Evolutionary conservation across 805 yeast genomes (phyloP), one percentile per base, ranked within the genome.

Genomic region (Kuraishia ogatae): DNA sequence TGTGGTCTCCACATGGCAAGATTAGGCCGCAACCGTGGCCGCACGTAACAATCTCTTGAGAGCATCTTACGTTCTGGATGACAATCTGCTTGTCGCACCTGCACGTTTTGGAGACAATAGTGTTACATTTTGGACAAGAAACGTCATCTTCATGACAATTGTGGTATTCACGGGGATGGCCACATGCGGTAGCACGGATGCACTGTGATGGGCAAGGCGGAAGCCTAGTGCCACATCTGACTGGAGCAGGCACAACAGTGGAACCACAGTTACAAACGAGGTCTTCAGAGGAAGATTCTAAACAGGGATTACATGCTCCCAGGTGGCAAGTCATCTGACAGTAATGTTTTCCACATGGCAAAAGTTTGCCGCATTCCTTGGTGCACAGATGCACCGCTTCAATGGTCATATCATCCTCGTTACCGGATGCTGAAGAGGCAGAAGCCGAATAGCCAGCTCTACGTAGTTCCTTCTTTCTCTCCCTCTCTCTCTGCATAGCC

Each of bases 261-360:
- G 78, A 75, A 2, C 96, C 96, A 72, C 97, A 89, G 52, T 85
- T 78, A 64, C 97, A 89, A 2, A 82, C 79, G 60, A 87, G 71
- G 65, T 89, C 96, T 20, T 87, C 89, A 48, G 84, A 80, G n/a
- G 87, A 78, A 4, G 93, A 84, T 63, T 89, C 96, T 52, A 87
- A 66, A 66, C 97, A 89, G 13, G 91, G 87, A 2, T 83, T 80
- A 69, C 96, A 89, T 2, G 86, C 79, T 0, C 97, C 97, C 15
- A 81, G 71, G 67, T 89, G 97, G 62, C 96, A 89, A 23, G 83
- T 78, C 59, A 83, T 79, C 50, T 76, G 75, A 67, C 96, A 89
- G 46, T 74, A 63, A 66, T 89, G 97, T 49, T 66, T 62, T 0
- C 84, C 84, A 71, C 97, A 89, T 20, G 80, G 65, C 53, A 87